Evolutionary conservation across 768 basidiomycete genomes (phyloP).

Genomic region (Tylopilus rubrobrunneus): DNA sequence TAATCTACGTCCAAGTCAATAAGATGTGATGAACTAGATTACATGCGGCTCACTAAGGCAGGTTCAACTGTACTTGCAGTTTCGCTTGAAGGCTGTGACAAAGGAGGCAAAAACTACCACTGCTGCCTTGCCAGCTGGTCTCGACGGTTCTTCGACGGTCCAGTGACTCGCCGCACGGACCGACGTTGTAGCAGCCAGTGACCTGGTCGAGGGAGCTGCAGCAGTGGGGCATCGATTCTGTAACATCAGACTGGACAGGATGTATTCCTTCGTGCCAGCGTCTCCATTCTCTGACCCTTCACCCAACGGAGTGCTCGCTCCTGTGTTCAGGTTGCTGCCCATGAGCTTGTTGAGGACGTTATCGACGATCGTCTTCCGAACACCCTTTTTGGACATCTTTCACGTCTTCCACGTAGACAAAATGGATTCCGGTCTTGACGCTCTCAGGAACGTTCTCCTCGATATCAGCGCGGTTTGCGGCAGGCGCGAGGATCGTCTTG

Average conservation of each 20-base stretch:
- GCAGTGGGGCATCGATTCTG: conserved; percentile 47
- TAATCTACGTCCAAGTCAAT: conserved; percentile 49
- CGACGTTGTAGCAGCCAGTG: conserved; percentile 28
- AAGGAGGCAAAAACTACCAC: conserved; percentile 36
- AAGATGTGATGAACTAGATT: neutral
- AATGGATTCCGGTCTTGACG: conserved; percentile 91
- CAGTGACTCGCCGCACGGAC: conserved; percentile 47
- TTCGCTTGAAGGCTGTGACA: conserved; percentile 42
- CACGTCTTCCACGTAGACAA: conserved; percentile 95
- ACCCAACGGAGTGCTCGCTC: conserved; percentile 44
- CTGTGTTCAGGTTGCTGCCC: conserved; percentile 34
- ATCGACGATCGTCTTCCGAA: conserved; percentile 86
- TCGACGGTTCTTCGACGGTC: conserved; percentile 45
- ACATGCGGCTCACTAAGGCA: conserved; percentile 57
- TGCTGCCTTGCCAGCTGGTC: conserved; percentile 62
- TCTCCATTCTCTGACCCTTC: conserved; percentile 58
- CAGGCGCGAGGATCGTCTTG: conserved; percentile 84
- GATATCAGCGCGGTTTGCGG: conserved; percentile 88
- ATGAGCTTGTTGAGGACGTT: conserved; percentile 68
- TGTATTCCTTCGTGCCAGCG: conserved; percentile 47
- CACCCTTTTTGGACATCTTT: conserved; percentile 71
- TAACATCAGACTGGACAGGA: conserved; percentile 67
- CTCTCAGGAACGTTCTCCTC: conserved; percentile 97
- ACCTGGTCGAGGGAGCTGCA: conserved; percentile 19
- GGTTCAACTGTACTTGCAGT: conserved; percentile 47